phyloP scores from a whole-genome alignment of 371 early-diverging fungal genomes.

The Apophysomyces ossiformis region DNA sequence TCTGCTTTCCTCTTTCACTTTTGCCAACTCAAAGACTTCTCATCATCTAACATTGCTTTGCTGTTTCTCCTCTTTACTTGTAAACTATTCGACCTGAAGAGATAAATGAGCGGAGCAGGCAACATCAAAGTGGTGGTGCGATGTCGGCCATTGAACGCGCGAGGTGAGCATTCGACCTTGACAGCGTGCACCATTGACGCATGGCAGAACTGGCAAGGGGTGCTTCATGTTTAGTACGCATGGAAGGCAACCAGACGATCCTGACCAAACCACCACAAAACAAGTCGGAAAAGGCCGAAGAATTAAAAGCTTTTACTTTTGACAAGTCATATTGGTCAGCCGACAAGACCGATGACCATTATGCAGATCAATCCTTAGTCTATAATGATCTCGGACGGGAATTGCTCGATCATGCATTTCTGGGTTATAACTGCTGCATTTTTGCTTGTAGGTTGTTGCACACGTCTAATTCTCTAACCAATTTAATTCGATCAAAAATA shows the following conservation, averaged over 20 bases:
- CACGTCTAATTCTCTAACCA: neutral
- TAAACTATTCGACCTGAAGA: neutral
- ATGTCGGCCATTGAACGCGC: conserved; percentile 75
- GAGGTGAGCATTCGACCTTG: conserved; percentile 52
- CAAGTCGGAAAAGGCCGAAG: conserved; percentile 45
- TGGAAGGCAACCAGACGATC: conserved; percentile 76
- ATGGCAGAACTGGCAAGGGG: conserved; percentile 64
- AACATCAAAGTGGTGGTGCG: conserved; percentile 84
- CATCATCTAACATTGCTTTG: conserved; percentile 3
- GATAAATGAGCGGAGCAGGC: conserved; percentile 32
- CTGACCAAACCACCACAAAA: conserved; percentile 58
- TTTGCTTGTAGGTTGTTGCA: conserved; percentile 72
- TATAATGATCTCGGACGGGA: conserved; percentile 80
- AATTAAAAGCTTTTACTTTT: conserved; percentile 75
- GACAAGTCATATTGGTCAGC: conserved; percentile 89
- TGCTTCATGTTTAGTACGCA: conserved; percentile 65
- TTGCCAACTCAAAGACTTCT: neutral
- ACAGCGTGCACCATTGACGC: conserved; percentile 8
- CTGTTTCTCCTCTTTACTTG: neutral
- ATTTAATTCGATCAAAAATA: neutral
- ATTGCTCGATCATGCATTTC: conserved; percentile 85
- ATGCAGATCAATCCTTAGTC: conserved; percentile 78
- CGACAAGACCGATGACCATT: conserved; percentile 63
- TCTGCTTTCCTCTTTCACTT: neutral
- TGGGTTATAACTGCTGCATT: conserved; percentile 88